These are phyloP conservation scores for Puya raimondii DNA, from an alignment of 176 grass and related monocot genomes.

Conservation along the genomic window DNA sequence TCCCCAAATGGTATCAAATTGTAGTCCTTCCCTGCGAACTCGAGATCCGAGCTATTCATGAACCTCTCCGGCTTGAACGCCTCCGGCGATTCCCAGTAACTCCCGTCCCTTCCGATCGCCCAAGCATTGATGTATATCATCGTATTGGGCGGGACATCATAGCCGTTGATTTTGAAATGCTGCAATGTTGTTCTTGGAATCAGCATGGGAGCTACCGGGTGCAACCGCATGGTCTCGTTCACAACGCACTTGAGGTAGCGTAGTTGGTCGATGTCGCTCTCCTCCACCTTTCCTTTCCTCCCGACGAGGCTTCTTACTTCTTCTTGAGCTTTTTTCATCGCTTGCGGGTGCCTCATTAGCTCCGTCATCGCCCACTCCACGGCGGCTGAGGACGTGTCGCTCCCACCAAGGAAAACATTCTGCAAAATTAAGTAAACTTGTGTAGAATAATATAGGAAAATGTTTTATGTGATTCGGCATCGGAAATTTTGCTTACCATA, in stretches of 20 bases:
- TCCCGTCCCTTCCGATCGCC: background rate
- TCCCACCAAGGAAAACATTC: conserved; percentile 24
- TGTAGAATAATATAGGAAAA: background rate
- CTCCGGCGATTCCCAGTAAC: background rate
- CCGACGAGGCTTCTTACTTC: conserved; percentile 15
- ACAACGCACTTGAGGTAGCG: conserved; percentile 17
- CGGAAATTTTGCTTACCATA: too few relatives aligned
- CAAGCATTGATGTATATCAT: background rate
- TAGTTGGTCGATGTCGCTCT: conserved; percentile 13
- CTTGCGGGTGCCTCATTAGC: conserved; percentile 21
- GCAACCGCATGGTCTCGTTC: conserved; percentile 21
- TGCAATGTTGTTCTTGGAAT: conserved; percentile 2
- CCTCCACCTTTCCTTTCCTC: conserved; percentile 2
- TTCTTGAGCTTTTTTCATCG: conserved; percentile 18
- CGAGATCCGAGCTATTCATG: background rate
- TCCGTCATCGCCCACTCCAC: conserved; percentile 28
- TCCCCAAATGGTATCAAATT: conserved; percentile 32
- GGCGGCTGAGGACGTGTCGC: conserved; percentile 17
- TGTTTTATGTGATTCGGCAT: background rate
- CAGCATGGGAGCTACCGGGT: conserved; percentile 1
- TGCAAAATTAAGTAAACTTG: background rate
- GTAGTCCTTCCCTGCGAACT: conserved; percentile 23
- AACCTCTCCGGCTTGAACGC: conserved; percentile 23
- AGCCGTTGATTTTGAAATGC: conserved; percentile 5
- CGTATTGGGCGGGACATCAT: conserved; percentile 3